Percentiles rank a stretch among this genome's conserved stretches.
Evolutionary conservation across 2,329 filamentous ascomycete genomes (phyloP).

Genomic region (Pseudogymnoascus sp.): DNA sequence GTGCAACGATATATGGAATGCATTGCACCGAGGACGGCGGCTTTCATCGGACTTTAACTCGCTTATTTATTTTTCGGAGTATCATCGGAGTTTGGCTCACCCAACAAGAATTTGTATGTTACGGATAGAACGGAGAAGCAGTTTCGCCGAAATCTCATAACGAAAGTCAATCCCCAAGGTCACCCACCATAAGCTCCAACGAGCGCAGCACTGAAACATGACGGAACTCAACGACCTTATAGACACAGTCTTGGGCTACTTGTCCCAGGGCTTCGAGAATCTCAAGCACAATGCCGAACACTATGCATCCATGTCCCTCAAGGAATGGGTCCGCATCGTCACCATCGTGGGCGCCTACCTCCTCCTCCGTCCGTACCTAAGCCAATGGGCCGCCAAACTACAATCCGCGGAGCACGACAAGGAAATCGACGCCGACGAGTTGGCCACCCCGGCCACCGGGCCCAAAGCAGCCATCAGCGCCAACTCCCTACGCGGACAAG

Average conservation of each 20-base stretch:
- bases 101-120: neutral
- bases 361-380: slow-evolving; percentile 65
- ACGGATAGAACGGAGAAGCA: neutral
- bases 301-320: slow-evolving; percentile 35
- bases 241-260: neutral
- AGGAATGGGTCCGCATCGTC: slow-evolving; percentile 61
- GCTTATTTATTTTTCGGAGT: slow-evolving; percentile 3
- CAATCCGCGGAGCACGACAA: slow-evolving; percentile 58
- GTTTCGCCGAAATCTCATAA: neutral
- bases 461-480: slow-evolving; percentile 50
- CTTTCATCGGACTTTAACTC: neutral
- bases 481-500: slow-evolving; percentile 55
- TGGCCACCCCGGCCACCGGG: slow-evolving; percentile 34
- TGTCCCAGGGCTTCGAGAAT: neutral
- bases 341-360: slow-evolving; percentile 66
- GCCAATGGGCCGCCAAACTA: slow-evolving; percentile 57
- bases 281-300: slow-evolving; percentile 6
- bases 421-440: slow-evolving; percentile 32
- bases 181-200: neutral
- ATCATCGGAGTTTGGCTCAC: neutral
- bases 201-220: neutral
- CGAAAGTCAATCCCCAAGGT: neutral
- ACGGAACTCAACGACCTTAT: neutral
- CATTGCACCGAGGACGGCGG: neutral
- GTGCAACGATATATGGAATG: neutral